Evolutionary conservation across 2,329 filamentous ascomycete species (phyloP), one percentile per base, ranked within the genome.

Genomic region (Aureobasidium zeae): DNA sequence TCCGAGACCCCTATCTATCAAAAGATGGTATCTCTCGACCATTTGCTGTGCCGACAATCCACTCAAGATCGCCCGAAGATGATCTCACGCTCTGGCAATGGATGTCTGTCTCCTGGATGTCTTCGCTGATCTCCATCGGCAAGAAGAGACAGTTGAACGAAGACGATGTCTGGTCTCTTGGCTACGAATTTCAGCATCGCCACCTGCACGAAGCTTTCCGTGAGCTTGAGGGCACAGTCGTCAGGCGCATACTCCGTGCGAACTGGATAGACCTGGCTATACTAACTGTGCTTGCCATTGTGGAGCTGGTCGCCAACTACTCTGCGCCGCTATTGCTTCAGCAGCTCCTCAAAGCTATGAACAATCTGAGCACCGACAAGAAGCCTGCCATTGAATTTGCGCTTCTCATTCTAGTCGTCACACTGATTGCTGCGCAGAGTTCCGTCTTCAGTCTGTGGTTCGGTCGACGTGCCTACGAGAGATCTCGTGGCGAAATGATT

Each of bases 101-200:
- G 63, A 83, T 89, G 75, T 81, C 77, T 5, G 81, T 94, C 20
- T 83, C 77, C 0, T 94, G 87, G 87, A 81, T 94, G 64, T 68
- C 69, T 1, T 81, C 86, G 0, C 63, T 94, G 5, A 86, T 93
- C 10, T 65, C 68, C 1, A 62, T 78, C 17, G 85, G 81, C 1
- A 73, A 69, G 30, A 66, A 68, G 21, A 70, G 77, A 29, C 81
- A 86, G 52, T 67, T 94, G 7, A 67, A 86, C 25, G 79, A 87
- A 28, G 74, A 81, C 26, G 86, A 94, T 57, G 82, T 94, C 2
- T 94, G 87, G 87, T 67, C 73, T 28, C 65, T 94, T 0, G 78
- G 79, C 0, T 83, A 79, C 52, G 82, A 91, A 42, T 94, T 89
- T 49, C 86, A 94, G 54, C 87, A 94, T 58, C 72, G 67, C 24